These are phyloP conservation scores for Lunularia cruciata DNA, from an alignment of 225 moss, liverwort and hornwort species.

Conservation along the genomic window DNA sequence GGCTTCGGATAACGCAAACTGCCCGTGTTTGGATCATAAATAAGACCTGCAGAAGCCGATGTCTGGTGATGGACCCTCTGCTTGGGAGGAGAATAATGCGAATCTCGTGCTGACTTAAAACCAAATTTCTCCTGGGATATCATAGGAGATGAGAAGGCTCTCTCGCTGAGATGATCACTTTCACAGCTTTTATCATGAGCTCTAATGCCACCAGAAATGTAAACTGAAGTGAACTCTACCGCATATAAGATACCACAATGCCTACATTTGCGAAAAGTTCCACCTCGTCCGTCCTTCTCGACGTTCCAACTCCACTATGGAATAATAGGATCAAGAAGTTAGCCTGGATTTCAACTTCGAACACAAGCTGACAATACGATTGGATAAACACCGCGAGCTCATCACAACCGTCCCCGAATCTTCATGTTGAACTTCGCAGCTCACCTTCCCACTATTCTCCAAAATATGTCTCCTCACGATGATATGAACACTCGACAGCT, in stretches of 20 bases:
- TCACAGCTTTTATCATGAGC: conserved; percentile 35
- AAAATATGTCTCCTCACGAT: neutral
- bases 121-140: conserved; percentile 50
- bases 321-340: neutral
- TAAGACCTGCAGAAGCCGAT: conserved; percentile 33
- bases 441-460: neutral
- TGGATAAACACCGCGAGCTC: no score
- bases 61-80: conserved; percentile 39
- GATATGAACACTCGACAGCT: no score
- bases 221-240: neutral
- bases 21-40: conserved; percentile 43
- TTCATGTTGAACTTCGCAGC: neutral
- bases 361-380: neutral
- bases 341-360: neutral
- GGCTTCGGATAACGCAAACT: conserved; percentile 48
- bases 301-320: neutral
- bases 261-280: neutral
- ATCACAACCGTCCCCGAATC: no score
- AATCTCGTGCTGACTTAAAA: conserved; percentile 40
- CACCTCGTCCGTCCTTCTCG: neutral
- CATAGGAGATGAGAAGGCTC: conserved; percentile 49
- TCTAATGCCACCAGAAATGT: conserved; percentile 8
- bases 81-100: conserved; percentile 41
- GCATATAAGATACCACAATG: neutral
- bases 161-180: conserved; percentile 21